Base-by-base conservation (phyloP, 2,329 filamentous ascomycete genomes). In the Mariannaea elegans region DNA sequence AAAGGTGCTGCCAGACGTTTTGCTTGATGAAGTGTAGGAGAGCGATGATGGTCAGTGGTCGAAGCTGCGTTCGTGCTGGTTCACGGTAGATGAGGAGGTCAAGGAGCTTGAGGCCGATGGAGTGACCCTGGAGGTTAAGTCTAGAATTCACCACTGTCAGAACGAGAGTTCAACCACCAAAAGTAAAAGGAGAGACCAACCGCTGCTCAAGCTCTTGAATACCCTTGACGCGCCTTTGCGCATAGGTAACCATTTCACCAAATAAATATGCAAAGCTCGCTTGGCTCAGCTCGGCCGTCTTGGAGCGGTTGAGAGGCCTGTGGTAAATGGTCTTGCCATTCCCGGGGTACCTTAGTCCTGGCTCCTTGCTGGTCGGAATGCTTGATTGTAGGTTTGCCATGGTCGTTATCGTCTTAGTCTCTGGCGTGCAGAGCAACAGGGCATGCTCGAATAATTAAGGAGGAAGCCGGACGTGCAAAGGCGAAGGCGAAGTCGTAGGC, bases 301-400 rank as follows among this genome's bases (percentile, higher is more conserved):
- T 92, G 70, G 89, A 90, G 65, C 95, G 91, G 79, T 97, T 97
- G 62, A 98, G 83, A 63, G 97, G 93, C 55, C 95, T 87, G 82
- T 97, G 93, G 82, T 98, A 99, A 81, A 99, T 98, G 65, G 93
- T 97, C 81, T 98, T 98, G 81, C 93, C 93, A 77, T 89, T 97
- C 56, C 92, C 92, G 46, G 95, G 94, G 72, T 96, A 92, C 68
- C 93, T 91, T 63, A 99, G 88, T 23, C 91, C 89, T 31, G 83
- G 75, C 65, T 83, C 82, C 73, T 82, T 81, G 67, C 78, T 76
- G 59, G 78, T 75, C 23, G 77, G 70, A 64, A 82, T 78, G 64
- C 77, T 72, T 57, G 82, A 75, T 67, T 83, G 82, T 39, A 82
- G 73, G 73, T 82, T 85, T 59, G 82, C 78, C 83, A 86, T 86